Evolutionary conservation across 331 rosid species (phyloP).

Genomic region (Malus hybrid): DNA sequence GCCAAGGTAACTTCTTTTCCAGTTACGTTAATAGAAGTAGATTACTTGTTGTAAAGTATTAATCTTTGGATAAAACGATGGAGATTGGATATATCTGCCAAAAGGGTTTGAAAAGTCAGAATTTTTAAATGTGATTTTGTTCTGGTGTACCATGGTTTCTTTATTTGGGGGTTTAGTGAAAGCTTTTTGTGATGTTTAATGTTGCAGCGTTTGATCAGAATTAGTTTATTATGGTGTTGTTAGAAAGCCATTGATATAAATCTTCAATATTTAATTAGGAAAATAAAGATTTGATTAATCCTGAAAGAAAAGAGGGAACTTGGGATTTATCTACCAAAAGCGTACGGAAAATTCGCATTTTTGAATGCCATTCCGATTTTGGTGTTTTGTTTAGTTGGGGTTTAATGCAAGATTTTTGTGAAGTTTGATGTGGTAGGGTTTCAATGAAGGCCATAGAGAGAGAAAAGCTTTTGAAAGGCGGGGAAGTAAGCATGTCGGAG

Average conservation of each 20-base stretch:
- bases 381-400: neutral
- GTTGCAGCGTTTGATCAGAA: constrained; percentile 1
- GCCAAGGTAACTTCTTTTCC: neutral
- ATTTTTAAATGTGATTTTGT: neutral
- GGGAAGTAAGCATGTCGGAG: constrained; percentile 48
- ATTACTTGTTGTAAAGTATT: neutral
- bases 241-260: neutral
- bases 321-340: neutral
- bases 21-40: neutral
- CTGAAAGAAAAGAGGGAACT: neutral
- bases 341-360: neutral
- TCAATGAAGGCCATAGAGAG: constrained; percentile 28
- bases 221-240: neutral
- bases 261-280: too few species aligned
- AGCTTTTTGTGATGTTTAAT: constrained; percentile 1
- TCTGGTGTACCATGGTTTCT: neutral
- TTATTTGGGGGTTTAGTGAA: constrained; percentile 26
- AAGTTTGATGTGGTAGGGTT: constrained; percentile 11
- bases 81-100: neutral
- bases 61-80: neutral
- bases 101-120: neutral
- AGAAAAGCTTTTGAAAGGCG: constrained; percentile 9
- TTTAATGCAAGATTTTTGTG: constrained; percentile 25
- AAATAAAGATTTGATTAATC: neutral
- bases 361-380: neutral